These are phyloP conservation scores for Suillus bovinus DNA, from an alignment of 768 basidiomycete genomes.

Conservation along the genomic window DNA sequence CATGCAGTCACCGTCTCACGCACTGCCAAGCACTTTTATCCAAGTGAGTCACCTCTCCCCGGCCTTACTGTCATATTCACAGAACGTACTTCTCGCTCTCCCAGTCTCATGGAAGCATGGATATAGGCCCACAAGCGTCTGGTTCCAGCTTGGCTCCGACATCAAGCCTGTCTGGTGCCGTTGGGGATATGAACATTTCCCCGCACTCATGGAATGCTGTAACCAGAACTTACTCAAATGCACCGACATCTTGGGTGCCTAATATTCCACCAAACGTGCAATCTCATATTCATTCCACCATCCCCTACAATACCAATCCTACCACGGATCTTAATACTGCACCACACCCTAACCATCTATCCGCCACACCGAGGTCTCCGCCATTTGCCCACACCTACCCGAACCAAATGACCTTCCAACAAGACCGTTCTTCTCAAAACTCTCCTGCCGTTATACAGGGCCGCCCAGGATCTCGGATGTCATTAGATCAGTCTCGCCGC, in stretches of 20 bases:
- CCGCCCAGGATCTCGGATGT: constrained; percentile 27
- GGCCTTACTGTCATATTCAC: not conserved
- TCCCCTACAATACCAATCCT: constrained; percentile 22
- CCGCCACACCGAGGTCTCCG: constrained; percentile 14
- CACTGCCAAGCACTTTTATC: constrained; percentile 36
- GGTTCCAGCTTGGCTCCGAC: constrained; percentile 45
- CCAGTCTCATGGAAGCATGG: constrained; percentile 23
- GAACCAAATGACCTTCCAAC: constrained; percentile 12
- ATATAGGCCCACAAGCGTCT: constrained; percentile 32
- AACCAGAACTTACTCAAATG: constrained; percentile 19
- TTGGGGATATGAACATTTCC: constrained; percentile 52
- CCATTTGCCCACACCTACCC: constrained; percentile 10
- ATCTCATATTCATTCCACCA: constrained; percentile 26
- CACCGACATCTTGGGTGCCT: constrained; percentile 10
- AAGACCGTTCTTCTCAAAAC: not conserved
- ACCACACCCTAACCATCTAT: constrained; percentile 21
- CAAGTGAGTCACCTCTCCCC: constrained; percentile 32
- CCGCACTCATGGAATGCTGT: constrained; percentile 32
- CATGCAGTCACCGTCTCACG: constrained; percentile 29
- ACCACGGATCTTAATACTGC: constrained; percentile 22
- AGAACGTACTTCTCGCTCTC: constrained; percentile 23
- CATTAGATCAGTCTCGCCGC: constrained; percentile 28
- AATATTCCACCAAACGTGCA: constrained; percentile 20
- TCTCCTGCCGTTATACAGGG: not conserved
- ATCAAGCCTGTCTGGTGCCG: constrained; percentile 60